Evolutionary conservation across 768 basidiomycete species (phyloP), one percentile per base, ranked within the genome.

Genomic region (Rhizopogon roseolus): DNA sequence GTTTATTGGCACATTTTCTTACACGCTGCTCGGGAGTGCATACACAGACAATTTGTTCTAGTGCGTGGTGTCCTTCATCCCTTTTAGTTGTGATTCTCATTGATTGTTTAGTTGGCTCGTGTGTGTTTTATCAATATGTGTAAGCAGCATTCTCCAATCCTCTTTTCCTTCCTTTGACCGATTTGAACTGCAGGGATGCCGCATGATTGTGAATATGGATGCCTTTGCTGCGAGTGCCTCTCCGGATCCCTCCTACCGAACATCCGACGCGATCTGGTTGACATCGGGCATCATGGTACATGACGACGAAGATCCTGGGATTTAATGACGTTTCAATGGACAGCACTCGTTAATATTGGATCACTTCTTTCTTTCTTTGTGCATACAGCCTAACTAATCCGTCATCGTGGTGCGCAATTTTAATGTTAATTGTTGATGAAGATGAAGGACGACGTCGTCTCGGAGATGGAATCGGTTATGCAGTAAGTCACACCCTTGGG

Each of bases 201-300:
- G 56, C 17, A 14, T 64, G 16, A 54, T 66, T 28, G 29, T 65
- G 40, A 65, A 64, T 41, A 50, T 64, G 36, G 59, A 59, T 37
- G 36, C 27, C 14, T 11, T 29, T 4, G n/a, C 28, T 2, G 3
- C 38, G 4, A 0, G 0, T 0, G 10, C 29, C 11, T 0, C 4
- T 2, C 22, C 22, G 22, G 22, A 22, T 22, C 41, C 27, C 1
- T 46, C 46, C 8, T 25, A 53, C 34, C 64, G 5, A 62, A 57
- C 2, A 9, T 65, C 6, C 52, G 25, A 34, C 9, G 41, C 62
- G 56, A 4, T 0, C 28, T 22, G 41, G 19, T 9, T 27, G 49
- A 25, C 37, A 19, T 14, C 7, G 9, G 1, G n/a, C 6, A 38
- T 17, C 16, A 38, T 40, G 22, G 19, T 49, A 6, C 14, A 19